A percentile compares a stretch with the other conserved stretches of the same genome.
Conservation (phyloP, 306 rosid species). For the Citrullus colocynthis region DNA sequence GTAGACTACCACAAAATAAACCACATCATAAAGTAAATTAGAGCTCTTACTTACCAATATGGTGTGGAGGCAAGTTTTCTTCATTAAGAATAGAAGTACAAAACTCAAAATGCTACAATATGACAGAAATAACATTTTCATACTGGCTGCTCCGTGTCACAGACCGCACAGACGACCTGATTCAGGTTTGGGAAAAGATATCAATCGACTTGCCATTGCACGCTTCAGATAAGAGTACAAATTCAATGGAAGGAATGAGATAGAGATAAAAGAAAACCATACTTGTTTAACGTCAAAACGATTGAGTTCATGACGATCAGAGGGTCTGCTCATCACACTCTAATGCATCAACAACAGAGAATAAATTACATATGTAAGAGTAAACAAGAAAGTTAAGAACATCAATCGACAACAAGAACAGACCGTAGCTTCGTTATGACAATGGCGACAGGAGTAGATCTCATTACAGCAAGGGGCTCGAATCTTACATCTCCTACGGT, state of each 20-base stretch:
- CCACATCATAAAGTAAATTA: background rate
- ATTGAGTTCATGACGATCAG: slow-evolving; percentile 68
- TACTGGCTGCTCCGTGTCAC: slow-evolving; percentile 97
- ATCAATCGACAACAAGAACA: background rate
- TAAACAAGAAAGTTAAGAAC: background rate
- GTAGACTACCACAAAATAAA: background rate
- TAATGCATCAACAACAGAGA: slow-evolving; percentile 14
- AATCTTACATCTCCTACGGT: slow-evolving; percentile 84
- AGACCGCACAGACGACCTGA: slow-evolving; percentile 88
- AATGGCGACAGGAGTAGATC: slow-evolving; percentile 84
- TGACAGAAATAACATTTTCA: slow-evolving; percentile 12
- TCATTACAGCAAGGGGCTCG: slow-evolving; percentile 95
- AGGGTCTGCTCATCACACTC: slow-evolving; percentile 52
- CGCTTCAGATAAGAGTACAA: background rate
- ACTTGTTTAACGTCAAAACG: slow-evolving; percentile 70
- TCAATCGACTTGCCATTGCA: background rate
- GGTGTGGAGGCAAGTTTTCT: background rate
- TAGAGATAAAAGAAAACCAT: slow-evolving; percentile 3
- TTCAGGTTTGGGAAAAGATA: slow-evolving; percentile 8
- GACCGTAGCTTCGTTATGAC: slow-evolving; percentile 86
- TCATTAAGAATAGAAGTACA: background rate
- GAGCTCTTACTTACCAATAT: background rate
- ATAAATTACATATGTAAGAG: background rate
- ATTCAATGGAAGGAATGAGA: background rate
- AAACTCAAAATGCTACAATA: background rate